phyloP scores from a whole-genome alignment of 2,329 filamentous ascomycete genomes.

The Intubia oerlemansii region DNA sequence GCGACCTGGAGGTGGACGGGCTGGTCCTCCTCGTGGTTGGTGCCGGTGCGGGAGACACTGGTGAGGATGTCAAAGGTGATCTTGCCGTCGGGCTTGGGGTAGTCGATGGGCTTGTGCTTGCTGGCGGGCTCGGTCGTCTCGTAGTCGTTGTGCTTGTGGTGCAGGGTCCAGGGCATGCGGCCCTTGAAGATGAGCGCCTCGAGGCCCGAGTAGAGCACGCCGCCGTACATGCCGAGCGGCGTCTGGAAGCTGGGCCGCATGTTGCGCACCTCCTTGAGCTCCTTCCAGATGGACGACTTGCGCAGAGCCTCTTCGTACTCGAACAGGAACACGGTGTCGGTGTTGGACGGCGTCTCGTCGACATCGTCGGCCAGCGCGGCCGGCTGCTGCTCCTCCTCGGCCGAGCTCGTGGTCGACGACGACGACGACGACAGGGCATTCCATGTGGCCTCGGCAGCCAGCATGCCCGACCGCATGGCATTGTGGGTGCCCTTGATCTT shows the following conservation, averaged over 20 bases:
- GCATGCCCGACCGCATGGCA: conserved; percentile 92
- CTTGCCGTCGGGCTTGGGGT: conserved; percentile 88
- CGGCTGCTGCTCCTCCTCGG: neutral
- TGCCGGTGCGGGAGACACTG: conserved; percentile 83
- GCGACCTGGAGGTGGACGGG: conserved; percentile 87
- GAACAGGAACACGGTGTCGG: conserved; percentile 60
- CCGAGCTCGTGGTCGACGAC: conserved; percentile 2
- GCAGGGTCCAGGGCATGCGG: conserved; percentile 75
- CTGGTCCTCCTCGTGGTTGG: conserved; percentile 97
- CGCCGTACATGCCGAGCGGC: conserved; percentile 72
- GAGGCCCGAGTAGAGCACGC: conserved; percentile 77
- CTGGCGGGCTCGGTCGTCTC: conserved; percentile 63
- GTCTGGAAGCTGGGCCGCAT: conserved; percentile 90
- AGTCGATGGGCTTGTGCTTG: conserved; percentile 72
- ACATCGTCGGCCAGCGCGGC: neutral
- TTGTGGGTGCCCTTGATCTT: conserved; percentile 99
- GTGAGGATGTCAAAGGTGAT: conserved; percentile 93
- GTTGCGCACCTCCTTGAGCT: conserved; percentile 87
- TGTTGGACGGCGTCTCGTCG: neutral
- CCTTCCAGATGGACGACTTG: conserved; percentile 76
- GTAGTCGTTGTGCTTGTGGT: conserved; percentile 60
- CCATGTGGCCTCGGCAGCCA: conserved; percentile 82
- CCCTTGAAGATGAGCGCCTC: conserved; percentile 80
- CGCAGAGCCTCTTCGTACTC: conserved; percentile 84
- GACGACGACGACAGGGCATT: conserved; percentile 52